These are phyloP conservation scores for Mycena vitilis DNA, from an alignment of 768 basidiomycete species.

Conservation along the genomic window DNA sequence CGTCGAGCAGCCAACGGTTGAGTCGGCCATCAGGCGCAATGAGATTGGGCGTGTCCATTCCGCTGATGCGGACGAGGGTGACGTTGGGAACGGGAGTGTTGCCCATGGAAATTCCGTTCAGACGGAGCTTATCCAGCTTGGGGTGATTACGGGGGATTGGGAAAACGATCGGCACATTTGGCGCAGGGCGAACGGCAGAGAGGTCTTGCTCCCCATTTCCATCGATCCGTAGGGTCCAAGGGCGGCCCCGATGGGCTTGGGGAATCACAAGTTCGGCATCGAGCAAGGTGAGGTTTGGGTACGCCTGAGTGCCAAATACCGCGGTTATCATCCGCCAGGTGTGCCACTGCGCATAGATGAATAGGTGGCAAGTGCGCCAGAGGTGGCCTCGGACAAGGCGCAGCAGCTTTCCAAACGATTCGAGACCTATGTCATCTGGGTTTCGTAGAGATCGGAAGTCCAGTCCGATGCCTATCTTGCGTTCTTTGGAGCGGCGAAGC, in stretches of 20 bases:
- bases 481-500: slow-evolving; percentile 13
- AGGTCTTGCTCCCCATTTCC: background rate
- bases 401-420: background rate
- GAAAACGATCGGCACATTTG: background rate
- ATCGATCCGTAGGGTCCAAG: background rate
- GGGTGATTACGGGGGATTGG: slow-evolving; percentile 4
- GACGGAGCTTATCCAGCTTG: background rate
- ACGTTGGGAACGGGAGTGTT: background rate
- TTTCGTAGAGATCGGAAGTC: slow-evolving; percentile 1
- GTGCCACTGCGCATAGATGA: slow-evolving; percentile 14
- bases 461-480: slow-evolving; percentile 7
- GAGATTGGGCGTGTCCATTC: background rate
- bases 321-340: slow-evolving; percentile 9
- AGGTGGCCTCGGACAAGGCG: background rate
- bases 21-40: slow-evolving; percentile 6
- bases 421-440: background rate
- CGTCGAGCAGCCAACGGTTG: slow-evolving; percentile 20
- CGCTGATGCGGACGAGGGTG: slow-evolving; percentile 9
- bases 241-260: background rate
- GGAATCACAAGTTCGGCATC: slow-evolving; percentile 12
- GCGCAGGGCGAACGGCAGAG: background rate
- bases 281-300: slow-evolving; percentile 10
- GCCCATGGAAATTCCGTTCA: background rate
- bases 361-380: slow-evolving; percentile 1
- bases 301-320: slow-evolving; percentile 3